Percentiles rank a stretch among this genome's conserved stretches.
These are phyloP conservation scores for Penicillium sp. DNA, from an alignment of 2,329 filamentous ascomycete species.

Conservation along the genomic window DNA sequence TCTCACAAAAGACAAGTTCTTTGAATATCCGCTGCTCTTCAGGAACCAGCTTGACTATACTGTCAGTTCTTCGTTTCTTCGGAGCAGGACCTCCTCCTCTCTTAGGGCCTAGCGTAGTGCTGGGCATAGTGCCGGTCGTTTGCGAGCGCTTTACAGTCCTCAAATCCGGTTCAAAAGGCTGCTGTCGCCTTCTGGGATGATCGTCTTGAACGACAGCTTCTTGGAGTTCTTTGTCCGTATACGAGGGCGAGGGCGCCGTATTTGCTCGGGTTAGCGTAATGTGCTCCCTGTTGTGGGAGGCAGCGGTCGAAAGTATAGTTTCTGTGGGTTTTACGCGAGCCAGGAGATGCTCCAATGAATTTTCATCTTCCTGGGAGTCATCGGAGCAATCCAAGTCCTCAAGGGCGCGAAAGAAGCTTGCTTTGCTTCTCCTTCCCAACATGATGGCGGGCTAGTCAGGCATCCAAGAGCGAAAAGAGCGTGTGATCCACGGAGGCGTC, in stretches of 20 bases:
- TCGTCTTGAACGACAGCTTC: background rate
- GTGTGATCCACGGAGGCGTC: conserved; percentile 22
- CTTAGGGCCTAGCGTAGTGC: conserved; percentile 7
- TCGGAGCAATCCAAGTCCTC: conserved; percentile 38
- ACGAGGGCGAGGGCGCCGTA: conserved; percentile 15
- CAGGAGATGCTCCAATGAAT: conserved; percentile 27
- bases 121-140: conserved; percentile 22
- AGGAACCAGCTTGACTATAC: conserved; percentile 51
- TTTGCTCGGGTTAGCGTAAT: conserved; percentile 14
- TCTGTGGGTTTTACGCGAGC: conserved; percentile 8
- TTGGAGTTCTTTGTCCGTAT: conserved; percentile 2
- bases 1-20: conserved; percentile 61
- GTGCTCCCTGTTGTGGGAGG: background rate
- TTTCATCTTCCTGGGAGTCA: conserved; percentile 31
- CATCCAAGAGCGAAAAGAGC: conserved; percentile 13
- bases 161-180: background rate
- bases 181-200: background rate
- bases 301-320: conserved; percentile 2
- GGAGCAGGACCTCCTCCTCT: conserved; percentile 14
- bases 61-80: conserved; percentile 39
- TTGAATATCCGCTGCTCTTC: conserved; percentile 63
- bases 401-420: conserved; percentile 42
- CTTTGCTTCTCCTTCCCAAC: conserved; percentile 33
- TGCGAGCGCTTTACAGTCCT: conserved; percentile 16
- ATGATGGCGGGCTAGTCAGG: conserved; percentile 24